Base-by-base conservation (phyloP, 2,329 filamentous ascomycete species). In the Allantophomopsis lycopodina region DNA sequence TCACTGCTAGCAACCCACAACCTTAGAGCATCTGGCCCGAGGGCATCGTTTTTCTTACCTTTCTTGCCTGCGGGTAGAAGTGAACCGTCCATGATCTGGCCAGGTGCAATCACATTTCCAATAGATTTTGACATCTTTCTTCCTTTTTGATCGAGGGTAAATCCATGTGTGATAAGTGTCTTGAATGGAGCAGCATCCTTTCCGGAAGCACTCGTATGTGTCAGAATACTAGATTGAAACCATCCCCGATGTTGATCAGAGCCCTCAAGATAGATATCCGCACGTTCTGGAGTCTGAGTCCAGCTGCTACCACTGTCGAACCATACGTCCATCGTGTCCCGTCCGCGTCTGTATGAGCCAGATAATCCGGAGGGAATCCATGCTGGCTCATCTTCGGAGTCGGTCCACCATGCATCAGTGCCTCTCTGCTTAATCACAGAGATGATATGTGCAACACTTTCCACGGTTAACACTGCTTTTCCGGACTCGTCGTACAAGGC, bases 271-370 rank as follows among this genome's bases (percentile, higher is more conserved):
- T 94, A 96, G 17, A 96, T 72, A 56, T 98, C 87, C 1, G 86
- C 86, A 17, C 57, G 78, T 47, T 56, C 53, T 7, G 58, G 50
- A 20, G 63, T 66, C 54, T 74, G 68, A 4, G 68, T 82, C 91
- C 91, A 98, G 53, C 86, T 94, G 37, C 83, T 94, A 5, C 91
- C 91, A 48, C 91, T 96, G 58, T 98, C 91, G 50, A 98, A 98
- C 91, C 91, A 98, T 8, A 98, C 91, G 58, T 98, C 91, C 91
- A 98, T 98, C 0, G 91, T 98, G 53, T 98, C 91, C 34, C 69
- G 83, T 12, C 89, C 89, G 45, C 91, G 80, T 36, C 72, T 66
- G 54, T 81, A 91, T 5, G 62, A 55, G 7, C 66, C 65, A 12
- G 68, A 62, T 2, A 94, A 63, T 8, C 73, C 70, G 5, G 73